These are phyloP conservation scores for Fusarium newnesense DNA, from an alignment of 2,329 filamentous ascomycete species.

Conservation along the genomic window DNA sequence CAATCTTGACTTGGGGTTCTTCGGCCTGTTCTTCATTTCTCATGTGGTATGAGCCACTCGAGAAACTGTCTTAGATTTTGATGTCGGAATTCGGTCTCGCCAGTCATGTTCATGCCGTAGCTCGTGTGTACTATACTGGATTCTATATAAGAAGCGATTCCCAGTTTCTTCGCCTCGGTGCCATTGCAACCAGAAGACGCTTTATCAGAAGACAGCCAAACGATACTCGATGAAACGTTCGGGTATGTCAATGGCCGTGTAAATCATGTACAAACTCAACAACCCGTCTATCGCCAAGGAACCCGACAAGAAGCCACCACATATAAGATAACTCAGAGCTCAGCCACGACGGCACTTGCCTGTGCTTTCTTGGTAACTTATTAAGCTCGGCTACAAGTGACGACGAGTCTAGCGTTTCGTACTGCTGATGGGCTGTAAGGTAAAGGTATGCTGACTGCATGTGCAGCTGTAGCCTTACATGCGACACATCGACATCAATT, in stretches of 20 bases:
- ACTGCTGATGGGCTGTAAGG: not conserved
- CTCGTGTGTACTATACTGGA: rapidly evolving
- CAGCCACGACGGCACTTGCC: not conserved
- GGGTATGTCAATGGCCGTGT: no score
- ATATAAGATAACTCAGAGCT: not conserved
- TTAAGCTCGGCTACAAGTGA: not conserved
- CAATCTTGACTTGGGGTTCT: not conserved
- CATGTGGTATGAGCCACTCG: not conserved
- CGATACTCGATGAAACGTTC: no score
- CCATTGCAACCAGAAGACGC: not conserved
- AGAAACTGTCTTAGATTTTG: not conserved
- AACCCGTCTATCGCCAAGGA: not conserved
- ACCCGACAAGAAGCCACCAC: not conserved
- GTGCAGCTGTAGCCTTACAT: not conserved
- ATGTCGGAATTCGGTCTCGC: not conserved
- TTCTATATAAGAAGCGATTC: no score
- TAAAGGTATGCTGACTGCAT: conserved; percentile 15
- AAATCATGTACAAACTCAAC: not conserved
- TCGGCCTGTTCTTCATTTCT: not conserved
- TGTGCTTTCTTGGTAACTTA: not conserved
- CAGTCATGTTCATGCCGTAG: not conserved
- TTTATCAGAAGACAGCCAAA: no score
- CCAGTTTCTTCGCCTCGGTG: no score
- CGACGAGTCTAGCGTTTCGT: not conserved
- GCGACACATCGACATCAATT: not conserved